phyloP scores from a whole-genome alignment of 2,329 filamentous ascomycete species.

The Pseudogymnoascus sp. region DNA sequence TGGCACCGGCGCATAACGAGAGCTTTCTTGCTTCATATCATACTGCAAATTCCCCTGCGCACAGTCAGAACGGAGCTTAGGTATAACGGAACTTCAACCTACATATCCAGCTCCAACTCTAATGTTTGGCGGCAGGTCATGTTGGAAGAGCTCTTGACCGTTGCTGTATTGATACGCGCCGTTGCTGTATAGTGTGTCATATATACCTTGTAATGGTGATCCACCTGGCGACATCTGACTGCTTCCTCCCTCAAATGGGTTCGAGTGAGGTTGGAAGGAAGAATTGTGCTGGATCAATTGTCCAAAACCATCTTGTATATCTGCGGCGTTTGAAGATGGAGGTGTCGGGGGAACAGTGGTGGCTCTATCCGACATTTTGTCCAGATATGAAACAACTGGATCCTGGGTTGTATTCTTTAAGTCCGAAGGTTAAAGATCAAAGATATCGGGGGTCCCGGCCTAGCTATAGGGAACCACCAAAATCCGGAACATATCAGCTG shows the following conservation, averaged over 20 bases:
- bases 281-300: background rate
- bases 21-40: background rate
- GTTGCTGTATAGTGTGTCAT: background rate
- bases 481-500: background rate
- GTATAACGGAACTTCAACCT: background rate
- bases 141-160: background rate
- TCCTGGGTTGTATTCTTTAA: constrained; percentile 2
- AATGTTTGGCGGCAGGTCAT: background rate
- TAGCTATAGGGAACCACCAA: background rate
- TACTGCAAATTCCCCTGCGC: background rate
- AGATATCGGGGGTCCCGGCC: background rate
- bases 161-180: background rate
- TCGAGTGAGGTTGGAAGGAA: background rate
- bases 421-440: background rate
- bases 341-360: background rate
- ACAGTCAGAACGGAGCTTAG: background rate
- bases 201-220: background rate
- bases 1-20: background rate
- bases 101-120: background rate
- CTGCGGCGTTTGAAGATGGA: background rate
- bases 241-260: background rate
- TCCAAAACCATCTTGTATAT: background rate
- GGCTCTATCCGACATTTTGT: background rate
- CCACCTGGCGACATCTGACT: background rate
- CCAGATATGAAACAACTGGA: background rate